A percentile compares a stretch with the other conserved stretches of the same genome.
These are phyloP conservation scores for Coemansia sp. DNA, from an alignment of 192 early-diverging fungal genomes.

Conservation along the genomic window DNA sequence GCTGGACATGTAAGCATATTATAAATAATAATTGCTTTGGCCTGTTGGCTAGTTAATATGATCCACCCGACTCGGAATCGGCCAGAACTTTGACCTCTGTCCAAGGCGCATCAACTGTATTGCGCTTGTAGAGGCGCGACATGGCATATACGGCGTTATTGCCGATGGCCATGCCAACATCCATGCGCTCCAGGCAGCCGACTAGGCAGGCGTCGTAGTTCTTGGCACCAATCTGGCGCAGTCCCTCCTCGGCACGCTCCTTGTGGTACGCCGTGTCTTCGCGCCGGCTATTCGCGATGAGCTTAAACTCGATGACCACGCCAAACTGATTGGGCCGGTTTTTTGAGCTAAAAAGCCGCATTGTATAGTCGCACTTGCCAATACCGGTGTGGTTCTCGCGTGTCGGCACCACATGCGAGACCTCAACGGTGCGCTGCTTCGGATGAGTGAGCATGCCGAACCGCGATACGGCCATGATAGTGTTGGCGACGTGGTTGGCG, in stretches of 20 bases:
- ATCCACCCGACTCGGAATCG: too few relatives aligned
- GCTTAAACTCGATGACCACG: slow-evolving; percentile 40
- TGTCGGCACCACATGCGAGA: neutral
- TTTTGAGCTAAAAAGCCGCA: slow-evolving; percentile 16
- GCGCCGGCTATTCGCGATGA: slow-evolving; percentile 15
- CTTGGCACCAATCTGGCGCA: slow-evolving; percentile 19
- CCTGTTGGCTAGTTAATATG: too few relatives aligned
- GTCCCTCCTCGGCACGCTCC: slow-evolving; percentile 9
- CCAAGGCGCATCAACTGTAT: slow-evolving; percentile 20
- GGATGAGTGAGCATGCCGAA: slow-evolving; percentile 27
- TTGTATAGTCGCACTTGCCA: slow-evolving; percentile 16
- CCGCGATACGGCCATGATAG: slow-evolving; percentile 28
- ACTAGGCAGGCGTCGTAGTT: slow-evolving; percentile 25
- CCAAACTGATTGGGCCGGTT: slow-evolving; percentile 38
- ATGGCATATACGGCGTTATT: slow-evolving; percentile 20
- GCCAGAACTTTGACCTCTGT: too few relatives aligned
- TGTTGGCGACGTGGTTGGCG: slow-evolving; percentile 43
- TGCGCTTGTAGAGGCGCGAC: slow-evolving; percentile 19
- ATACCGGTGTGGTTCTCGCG: slow-evolving; percentile 15
- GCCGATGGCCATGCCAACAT: slow-evolving; percentile 43
- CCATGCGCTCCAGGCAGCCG: slow-evolving; percentile 41
- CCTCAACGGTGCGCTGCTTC: neutral
- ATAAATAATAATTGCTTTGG: too few relatives aligned
- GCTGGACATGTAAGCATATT: too few relatives aligned
- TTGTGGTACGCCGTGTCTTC: slow-evolving; percentile 5